Conservation (phyloP, 2,329 filamentous ascomycete genomes). For the Cryphonectria parasitica region DNA sequence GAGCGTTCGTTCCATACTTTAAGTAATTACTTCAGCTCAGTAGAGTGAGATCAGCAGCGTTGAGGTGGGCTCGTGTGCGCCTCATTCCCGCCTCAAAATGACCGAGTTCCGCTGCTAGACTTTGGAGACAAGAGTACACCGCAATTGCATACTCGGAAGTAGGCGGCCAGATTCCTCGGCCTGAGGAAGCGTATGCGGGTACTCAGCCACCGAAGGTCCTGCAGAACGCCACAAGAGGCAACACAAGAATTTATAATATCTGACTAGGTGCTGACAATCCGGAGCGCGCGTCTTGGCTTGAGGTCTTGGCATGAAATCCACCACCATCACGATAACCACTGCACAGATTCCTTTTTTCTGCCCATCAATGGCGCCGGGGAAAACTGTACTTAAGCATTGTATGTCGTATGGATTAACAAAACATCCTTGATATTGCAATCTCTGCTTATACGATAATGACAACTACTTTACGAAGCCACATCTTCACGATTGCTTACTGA, state of each 20-base stretch:
- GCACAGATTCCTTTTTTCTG: not conserved
- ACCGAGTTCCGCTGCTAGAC: too few species aligned
- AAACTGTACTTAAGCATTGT: not conserved
- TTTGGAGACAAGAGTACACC: too few species aligned
- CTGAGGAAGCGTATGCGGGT: not conserved
- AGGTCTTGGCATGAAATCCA: not conserved
- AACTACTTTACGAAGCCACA: not conserved
- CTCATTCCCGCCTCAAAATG: too few species aligned
- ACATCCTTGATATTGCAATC: not conserved
- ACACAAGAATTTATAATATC: conserved; percentile 1
- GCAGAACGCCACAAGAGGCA: too few species aligned
- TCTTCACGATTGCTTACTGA: not conserved
- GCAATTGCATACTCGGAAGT: too few species aligned
- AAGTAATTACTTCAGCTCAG: too few species aligned
- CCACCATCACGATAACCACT: not conserved
- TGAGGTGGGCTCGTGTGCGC: too few species aligned
- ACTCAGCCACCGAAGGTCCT: not conserved
- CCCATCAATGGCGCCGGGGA: not conserved
- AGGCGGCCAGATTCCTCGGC: not conserved
- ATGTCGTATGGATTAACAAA: not conserved
- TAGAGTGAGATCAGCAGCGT: too few species aligned
- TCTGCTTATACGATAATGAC: not conserved
- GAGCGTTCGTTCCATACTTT: too few species aligned
- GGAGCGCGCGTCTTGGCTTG: not conserved
- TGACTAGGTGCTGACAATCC: conserved; percentile 22